phyloP scores from a whole-genome alignment of 805 yeast genomes.

The Yarrowia deformans region DNA sequence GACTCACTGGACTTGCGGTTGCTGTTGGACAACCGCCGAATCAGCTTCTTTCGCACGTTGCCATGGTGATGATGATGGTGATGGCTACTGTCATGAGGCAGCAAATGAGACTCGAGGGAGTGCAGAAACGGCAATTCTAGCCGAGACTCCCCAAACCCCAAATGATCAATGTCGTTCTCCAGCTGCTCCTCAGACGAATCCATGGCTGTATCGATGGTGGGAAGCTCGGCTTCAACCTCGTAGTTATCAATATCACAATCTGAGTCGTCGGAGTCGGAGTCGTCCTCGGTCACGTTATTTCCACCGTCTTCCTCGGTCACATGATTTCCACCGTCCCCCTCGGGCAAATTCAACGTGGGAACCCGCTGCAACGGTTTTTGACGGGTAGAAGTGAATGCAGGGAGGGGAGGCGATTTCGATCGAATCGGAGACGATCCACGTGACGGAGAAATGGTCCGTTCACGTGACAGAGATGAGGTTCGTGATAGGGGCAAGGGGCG shows the following conservation, averaged over 20 bases:
- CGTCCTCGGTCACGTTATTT: background rate
- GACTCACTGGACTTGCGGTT: conserved; percentile 12
- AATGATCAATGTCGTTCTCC: conserved; percentile 10
- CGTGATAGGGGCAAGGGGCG: background rate
- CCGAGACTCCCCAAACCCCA: background rate
- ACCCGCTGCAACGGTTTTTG: background rate
- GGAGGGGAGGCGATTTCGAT: conserved; percentile 6
- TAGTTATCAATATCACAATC: background rate
- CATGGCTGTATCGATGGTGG: conserved; percentile 11
- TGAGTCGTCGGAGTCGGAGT: background rate
- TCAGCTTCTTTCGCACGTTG: conserved; percentile 12
- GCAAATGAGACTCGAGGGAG: conserved; percentile 2
- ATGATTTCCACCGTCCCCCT: conserved; percentile 20
- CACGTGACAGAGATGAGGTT: conserved; percentile 1
- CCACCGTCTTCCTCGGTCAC: conserved; percentile 27
- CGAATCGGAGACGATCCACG: conserved; percentile 2
- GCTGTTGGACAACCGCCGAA: background rate
- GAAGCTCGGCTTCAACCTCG: conserved; percentile 2
- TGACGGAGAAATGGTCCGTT: conserved; percentile 1
- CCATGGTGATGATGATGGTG: conserved; percentile 14
- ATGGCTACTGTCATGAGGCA: background rate
- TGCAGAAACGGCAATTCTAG: background rate
- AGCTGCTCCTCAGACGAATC: conserved; percentile 1
- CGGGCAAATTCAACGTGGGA: conserved; percentile 10
- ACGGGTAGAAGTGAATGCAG: background rate